These are phyloP conservation scores for Trametes cingulata DNA, from an alignment of 768 basidiomycete genomes.

Conservation along the genomic window DNA sequence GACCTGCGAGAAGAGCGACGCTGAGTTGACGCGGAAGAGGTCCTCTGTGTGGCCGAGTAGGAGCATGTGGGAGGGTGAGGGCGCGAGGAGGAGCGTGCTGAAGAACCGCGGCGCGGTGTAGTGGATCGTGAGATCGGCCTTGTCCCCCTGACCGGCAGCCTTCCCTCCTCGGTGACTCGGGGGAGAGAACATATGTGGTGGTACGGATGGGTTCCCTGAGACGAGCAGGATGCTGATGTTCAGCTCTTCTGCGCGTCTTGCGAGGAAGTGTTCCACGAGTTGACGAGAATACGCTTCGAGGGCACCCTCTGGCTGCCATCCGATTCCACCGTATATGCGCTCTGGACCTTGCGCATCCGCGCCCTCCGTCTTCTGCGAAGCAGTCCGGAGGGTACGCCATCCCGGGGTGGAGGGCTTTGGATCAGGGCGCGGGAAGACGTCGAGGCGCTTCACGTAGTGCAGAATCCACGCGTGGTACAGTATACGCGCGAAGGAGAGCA, in stretches of 20 bases:
- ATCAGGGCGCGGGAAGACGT: conserved; percentile 61
- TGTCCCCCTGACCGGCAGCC: not conserved
- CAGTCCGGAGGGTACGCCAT: not conserved
- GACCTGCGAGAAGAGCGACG: conserved; percentile 38
- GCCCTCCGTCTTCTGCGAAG: not conserved
- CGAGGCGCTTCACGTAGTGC: conserved; percentile 58
- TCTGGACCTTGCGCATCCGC: not conserved
- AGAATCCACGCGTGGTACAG: conserved; percentile 59
- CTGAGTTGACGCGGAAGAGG: conserved; percentile 30
- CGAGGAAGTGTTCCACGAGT: conserved; percentile 38
- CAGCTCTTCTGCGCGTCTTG: conserved; percentile 35
- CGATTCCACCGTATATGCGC: conserved; percentile 36
- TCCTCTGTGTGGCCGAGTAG: conserved; percentile 36
- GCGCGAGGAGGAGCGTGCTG: conserved; percentile 44
- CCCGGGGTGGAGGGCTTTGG: conserved; percentile 38
- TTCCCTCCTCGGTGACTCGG: not conserved
- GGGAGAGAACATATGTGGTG: conserved; percentile 18
- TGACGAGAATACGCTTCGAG: conserved; percentile 34
- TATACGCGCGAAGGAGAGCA: conserved; percentile 61
- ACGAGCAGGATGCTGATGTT: conserved; percentile 41
- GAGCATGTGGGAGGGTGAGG: conserved; percentile 45
- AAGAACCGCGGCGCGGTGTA: conserved; percentile 51
- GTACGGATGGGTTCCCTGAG: conserved; percentile 36
- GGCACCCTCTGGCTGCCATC: conserved; percentile 35
- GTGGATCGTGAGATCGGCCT: conserved; percentile 36